These are phyloP conservation scores for Thelephora ganbajun DNA, from an alignment of 768 basidiomycete species.

Conservation along the genomic window DNA sequence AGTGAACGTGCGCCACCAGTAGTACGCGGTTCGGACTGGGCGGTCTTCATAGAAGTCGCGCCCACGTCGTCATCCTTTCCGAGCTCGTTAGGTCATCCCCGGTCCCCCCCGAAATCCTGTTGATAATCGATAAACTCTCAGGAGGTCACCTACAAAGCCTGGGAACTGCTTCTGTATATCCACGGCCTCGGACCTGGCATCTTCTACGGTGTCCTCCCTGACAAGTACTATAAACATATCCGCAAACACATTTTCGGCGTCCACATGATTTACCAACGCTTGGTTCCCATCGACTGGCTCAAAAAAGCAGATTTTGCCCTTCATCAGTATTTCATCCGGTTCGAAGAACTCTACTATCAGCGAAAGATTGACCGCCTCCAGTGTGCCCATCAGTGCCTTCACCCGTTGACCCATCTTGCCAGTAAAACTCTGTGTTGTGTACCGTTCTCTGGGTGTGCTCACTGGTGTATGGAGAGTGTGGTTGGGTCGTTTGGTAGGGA, in stretches of 20 bases:
- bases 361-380: conserved; percentile 16
- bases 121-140: conserved; percentile 24
- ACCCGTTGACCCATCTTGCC: conserved; percentile 17
- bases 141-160: conserved; percentile 20
- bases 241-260: conserved; percentile 16
- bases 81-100: conserved; percentile 25
- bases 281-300: conserved; percentile 6
- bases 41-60: conserved; percentile 15
- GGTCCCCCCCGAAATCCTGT: conserved; percentile 27
- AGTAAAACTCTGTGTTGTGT: conserved; percentile 11
- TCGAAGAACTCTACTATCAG: conserved; percentile 22
- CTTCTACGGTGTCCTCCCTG: conserved; percentile 12
- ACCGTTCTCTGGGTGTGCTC: conserved; percentile 6
- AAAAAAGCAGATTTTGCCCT: conserved; percentile 12
- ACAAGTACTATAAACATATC: conserved; percentile 13
- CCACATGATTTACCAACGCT: conserved; percentile 10
- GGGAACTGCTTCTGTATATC: conserved; percentile 9
- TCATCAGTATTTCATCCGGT: conserved; percentile 17
- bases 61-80: conserved; percentile 20
- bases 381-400: conserved; percentile 19
- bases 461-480: conserved; percentile 13
- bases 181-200: conserved; percentile 14
- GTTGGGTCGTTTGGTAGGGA: conserved; percentile 15
- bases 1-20: no score
- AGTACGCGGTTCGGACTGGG: conserved; percentile 27